Evolutionary conservation across 1,284 basidiomycete genomes (phyloP).

Genomic region (Trametes polyzona): DNA sequence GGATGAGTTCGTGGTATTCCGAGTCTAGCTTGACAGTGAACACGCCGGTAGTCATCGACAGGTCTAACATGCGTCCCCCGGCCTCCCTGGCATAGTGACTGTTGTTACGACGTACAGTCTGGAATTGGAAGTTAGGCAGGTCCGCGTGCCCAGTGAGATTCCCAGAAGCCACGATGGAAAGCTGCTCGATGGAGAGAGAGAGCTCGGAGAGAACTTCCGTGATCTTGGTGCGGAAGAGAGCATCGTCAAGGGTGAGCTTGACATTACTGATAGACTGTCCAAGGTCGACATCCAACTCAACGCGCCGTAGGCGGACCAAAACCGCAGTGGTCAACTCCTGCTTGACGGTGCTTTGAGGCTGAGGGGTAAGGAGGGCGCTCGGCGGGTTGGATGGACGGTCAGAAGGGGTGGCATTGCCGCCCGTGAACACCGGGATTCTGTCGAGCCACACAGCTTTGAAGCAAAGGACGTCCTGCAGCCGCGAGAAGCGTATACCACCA

Average conservation of each 20-base stretch:
- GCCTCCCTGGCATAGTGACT: conserved; percentile 37
- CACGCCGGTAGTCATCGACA: conserved; percentile 77
- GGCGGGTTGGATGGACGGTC: conserved; percentile 29
- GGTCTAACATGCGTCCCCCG: conserved; percentile 63
- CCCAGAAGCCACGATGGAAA: conserved; percentile 68
- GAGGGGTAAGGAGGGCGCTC: conserved; percentile 10
- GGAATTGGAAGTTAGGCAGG: conserved; percentile 77
- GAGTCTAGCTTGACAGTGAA: conserved; percentile 73
- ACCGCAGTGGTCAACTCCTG: conserved; percentile 62
- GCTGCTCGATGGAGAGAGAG: conserved; percentile 66
- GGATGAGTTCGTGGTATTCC: conserved; percentile 75
- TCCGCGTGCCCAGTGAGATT: conserved; percentile 74
- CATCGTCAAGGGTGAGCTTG: conserved; percentile 65
- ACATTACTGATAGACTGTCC: conserved; percentile 74
- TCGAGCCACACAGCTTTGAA: conserved; percentile 93
- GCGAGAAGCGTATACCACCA: conserved; percentile 75
- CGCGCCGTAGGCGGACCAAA: conserved; percentile 70
- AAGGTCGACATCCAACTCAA: conserved; percentile 76
- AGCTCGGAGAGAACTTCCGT: conserved; percentile 62
- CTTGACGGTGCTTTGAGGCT: conserved; percentile 33
- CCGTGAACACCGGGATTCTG: conserved; percentile 73
- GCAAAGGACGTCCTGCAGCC: conserved; percentile 84
- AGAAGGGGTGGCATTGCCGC: conserved; percentile 38
- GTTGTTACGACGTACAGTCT: conserved; percentile 68
- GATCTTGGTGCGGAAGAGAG: conserved; percentile 62